Evolutionary conservation across 2,329 filamentous ascomycete genomes (phyloP), one percentile per base, ranked within the genome.

Genomic region (Penicillium frequentans): DNA sequence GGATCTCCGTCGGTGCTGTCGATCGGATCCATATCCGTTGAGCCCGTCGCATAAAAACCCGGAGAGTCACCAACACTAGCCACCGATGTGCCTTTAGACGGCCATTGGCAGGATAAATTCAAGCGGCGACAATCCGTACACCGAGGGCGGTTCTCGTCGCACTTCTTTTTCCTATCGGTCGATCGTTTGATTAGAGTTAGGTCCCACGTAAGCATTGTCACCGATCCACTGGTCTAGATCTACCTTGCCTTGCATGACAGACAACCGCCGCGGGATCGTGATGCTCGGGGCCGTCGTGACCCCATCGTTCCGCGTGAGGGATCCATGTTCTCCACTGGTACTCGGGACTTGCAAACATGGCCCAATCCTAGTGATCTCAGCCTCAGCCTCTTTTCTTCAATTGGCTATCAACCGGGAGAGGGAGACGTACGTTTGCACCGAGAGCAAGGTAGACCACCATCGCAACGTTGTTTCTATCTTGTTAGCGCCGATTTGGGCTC

Each of bases 391-490:
- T 19, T 16, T 9, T 6, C 23, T 37, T n/a, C 27, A 16, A 43
- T 27, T 11, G 21, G 19, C 9, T 29, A 9, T 14, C 9, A 43
- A 14, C 13, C 10, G 29, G 14, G 16, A 31, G 24, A 47, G 5
- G 31, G 14, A 37, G 24, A 31, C 57, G 53, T 64, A 66, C 68
- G 61, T 23, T 59, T 59, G 44, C 68, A 70, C 26, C 68, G 66
- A 11, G 65, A 62, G 26, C 68, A 70, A 8, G 68, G 67, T 7
- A 51, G 29, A 3, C 49, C 57, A 5, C 68, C 68, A 35, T 69
- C 67, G 54, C 68, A 70, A 53, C 65, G 61, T 63, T 70, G 68
- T 62, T 70, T 70, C 65, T 66, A 24, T n/a, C 14, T 21, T 26
- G 44, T 55, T 31, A 31, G 37, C 43, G 23, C 4, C 21, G 10